Percentiles rank a stretch among this genome's conserved stretches.
Evolutionary conservation across 768 basidiomycete species (phyloP).

Genomic region (Vararia minispora): DNA sequence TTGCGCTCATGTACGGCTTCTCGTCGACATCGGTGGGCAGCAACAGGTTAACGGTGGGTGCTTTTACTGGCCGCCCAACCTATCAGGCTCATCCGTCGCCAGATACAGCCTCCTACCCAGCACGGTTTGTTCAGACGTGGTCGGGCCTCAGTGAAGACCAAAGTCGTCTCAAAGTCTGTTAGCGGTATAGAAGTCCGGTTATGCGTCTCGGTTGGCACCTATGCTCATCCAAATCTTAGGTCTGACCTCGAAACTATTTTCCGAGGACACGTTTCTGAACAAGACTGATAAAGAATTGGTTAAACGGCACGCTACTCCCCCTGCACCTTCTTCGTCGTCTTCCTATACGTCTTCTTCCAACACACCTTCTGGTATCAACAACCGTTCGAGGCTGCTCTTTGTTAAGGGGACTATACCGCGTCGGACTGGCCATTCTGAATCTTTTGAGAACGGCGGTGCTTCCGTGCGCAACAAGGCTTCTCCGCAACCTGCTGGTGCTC

Average conservation of each 20-base stretch:
- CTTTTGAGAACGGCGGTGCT: too few species aligned
- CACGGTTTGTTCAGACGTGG: slow-evolving; percentile 58
- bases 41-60: slow-evolving; percentile 47
- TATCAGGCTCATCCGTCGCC: slow-evolving; percentile 1
- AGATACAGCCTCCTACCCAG: slow-evolving; percentile 34
- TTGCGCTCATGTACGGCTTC: slow-evolving; percentile 63
- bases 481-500: too few species aligned
- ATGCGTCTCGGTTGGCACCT: not conserved
- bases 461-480: too few species aligned
- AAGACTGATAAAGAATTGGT: slow-evolving; percentile 4
- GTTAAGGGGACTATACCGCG: too few species aligned
- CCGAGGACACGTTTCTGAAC: slow-evolving; percentile 17
- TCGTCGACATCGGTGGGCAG: slow-evolving; percentile 50
- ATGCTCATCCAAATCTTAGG: slow-evolving; percentile 7
- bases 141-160: slow-evolving; percentile 40
- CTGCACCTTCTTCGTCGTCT: too few species aligned
- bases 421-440: too few species aligned
- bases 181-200: slow-evolving; percentile 19
- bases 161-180: slow-evolving; percentile 14
- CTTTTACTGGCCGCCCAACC: not conserved
- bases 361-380: too few species aligned
- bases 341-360: not conserved
- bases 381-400: too few species aligned
- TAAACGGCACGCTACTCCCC: too few species aligned
- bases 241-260: slow-evolving; percentile 11